Evolutionary conservation across 108 stramenopile genomes (phyloP).

Genomic region (Cylindrotheca fusiformis): DNA sequence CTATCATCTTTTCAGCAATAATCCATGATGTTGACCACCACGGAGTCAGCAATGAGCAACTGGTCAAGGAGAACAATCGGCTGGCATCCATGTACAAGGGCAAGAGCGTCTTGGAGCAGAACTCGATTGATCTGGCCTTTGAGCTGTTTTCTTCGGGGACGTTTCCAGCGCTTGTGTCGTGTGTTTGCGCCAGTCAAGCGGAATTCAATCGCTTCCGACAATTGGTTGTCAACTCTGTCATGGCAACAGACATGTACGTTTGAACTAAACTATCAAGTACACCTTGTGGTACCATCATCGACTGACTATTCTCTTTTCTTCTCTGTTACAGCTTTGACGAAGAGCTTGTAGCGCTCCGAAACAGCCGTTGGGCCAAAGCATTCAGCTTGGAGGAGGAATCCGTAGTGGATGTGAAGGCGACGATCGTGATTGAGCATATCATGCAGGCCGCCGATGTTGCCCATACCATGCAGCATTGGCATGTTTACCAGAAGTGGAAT

Average conservation of each 20-base stretch:
- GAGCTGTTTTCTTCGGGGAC: conserved; percentile 38
- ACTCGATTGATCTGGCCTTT: conserved; percentile 46
- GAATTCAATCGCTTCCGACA: conserved; percentile 50
- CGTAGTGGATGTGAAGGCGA: conserved; percentile 23
- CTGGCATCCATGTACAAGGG: conserved; percentile 50
- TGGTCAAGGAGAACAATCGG: conserved; percentile 44
- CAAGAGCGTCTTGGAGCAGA: conserved; percentile 49
- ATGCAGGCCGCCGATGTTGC: conserved; percentile 43
- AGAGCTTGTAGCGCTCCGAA: conserved; percentile 21
- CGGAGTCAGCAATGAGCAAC: conserved; percentile 42
- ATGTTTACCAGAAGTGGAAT: conserved; percentile 25
- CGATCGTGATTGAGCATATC: conserved; percentile 42
- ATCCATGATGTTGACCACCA: conserved; percentile 31
- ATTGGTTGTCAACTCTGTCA: conserved; percentile 46
- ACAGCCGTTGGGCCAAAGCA: conserved; percentile 35
- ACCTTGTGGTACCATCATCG: neutral
- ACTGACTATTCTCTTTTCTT: conserved; percentile 22
- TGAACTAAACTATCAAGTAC: neutral
- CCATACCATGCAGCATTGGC: conserved; percentile 40
- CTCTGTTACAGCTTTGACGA: conserved; percentile 41
- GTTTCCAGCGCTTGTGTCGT: conserved; percentile 31
- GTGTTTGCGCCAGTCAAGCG: conserved; percentile 35
- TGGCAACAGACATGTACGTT: conserved; percentile 49
- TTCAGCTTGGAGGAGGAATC: conserved; percentile 1
- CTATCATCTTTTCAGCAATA: conserved; percentile 14